Conservation (phyloP, 371 early-diverging fungal species). For the Apophysomyces trapeziformis region DNA sequence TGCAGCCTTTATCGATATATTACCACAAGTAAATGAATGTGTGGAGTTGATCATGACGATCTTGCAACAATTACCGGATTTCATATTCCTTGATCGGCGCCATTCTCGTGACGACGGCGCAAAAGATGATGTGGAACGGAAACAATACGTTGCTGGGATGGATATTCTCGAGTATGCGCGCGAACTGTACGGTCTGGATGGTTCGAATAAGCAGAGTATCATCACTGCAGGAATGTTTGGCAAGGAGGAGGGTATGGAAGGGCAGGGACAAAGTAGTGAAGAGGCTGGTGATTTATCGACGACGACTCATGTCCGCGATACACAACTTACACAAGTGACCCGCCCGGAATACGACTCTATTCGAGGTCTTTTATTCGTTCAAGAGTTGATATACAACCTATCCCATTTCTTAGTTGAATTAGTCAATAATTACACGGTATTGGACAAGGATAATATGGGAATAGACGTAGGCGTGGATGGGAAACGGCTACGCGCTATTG, state of each 20-base stretch:
- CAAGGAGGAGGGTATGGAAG: background rate
- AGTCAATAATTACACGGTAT: conserved; percentile 38
- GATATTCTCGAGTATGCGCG: conserved; percentile 43
- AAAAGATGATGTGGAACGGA: conserved; percentile 10
- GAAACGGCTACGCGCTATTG: conserved; percentile 37
- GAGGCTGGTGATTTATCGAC: conserved; percentile 48
- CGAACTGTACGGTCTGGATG: conserved; percentile 35
- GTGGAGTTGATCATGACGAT: conserved; percentile 33
- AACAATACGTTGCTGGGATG: conserved; percentile 29
- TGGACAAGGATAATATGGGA: conserved; percentile 27
- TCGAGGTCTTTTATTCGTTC: conserved; percentile 40
- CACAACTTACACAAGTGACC: conserved; percentile 6
- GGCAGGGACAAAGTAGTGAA: conserved; percentile 21
- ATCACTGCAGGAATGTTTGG: no score
- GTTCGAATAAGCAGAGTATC: background rate
- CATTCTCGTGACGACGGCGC: conserved; percentile 1
- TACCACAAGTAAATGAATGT: conserved; percentile 35
- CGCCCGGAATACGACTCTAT: conserved; percentile 43
- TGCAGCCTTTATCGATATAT: conserved; percentile 36
- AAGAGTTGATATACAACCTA: conserved; percentile 34
- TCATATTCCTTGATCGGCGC: conserved; percentile 34
- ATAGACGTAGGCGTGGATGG: conserved; percentile 51
- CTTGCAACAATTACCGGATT: conserved; percentile 37
- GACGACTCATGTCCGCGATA: conserved; percentile 4
- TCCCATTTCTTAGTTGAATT: conserved; percentile 34